Evolutionary conservation across 129 eudicot genomes (phyloP), one percentile per base, ranked within the genome.

Genomic region (Flaveria sonorensis): DNA sequence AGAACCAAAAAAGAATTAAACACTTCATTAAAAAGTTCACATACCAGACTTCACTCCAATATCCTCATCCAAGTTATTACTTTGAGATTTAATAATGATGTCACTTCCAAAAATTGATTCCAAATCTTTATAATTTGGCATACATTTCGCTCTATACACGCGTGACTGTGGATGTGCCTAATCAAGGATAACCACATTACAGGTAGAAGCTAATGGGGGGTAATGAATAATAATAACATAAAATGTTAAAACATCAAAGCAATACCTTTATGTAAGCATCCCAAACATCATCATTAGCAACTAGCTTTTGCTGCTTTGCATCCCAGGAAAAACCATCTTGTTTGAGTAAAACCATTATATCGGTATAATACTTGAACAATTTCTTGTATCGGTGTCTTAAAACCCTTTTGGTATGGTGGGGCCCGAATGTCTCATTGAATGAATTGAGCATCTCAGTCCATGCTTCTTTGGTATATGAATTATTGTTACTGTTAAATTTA

Each of bases 321-420:
- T 87, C 87, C 92, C 92, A 87, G 3, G 82, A 82, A 76, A 87
- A 87, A 47, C 81, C 88, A 52, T 84, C 81, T 82, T 82, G 85
- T 51, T 79, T 85, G 14, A 79, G 76, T 59, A 87, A 79, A 75
- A 72, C 64, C 45, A 65, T 55, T 19, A 82, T 68, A 79, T 87
- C 92, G 2, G 30, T 73, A 26, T 85, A 79, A 74, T 85, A 87
- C 79, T 87, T 87, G 45, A 40, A 63, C 68, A 87, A 52, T 80
- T 87, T 87, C 76, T 85, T 87, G 87, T 85, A 84, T 18, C 92
- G 84, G 57, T 87, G 92, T 77, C 88, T 82, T 74, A 87, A 77
- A 56, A 79, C 77, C 68, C 88, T 70, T 76, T 84, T 87, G 15
- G 80, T 87, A 70, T 84, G 84, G 23, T 78, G 85, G n/a, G 85